Evolutionary conservation across 139 green algal genomes (phyloP), one percentile per base, ranked within the genome.

Genomic region (Micromonas pusilla): DNA sequence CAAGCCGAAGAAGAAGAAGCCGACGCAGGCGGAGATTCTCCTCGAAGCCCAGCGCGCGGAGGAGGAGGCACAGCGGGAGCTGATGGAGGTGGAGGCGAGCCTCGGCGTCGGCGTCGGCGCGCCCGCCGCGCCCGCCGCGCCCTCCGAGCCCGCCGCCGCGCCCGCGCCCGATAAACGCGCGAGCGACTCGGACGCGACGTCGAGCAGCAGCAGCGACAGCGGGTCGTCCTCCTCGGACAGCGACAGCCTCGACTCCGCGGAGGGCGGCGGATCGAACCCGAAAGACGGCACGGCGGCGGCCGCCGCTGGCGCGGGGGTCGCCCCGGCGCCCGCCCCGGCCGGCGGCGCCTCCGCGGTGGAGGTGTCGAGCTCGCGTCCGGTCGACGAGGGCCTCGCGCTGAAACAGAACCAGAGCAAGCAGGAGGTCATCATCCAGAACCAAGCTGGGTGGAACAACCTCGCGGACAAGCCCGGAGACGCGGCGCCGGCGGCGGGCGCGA

Each of bases 1-100:
- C 19, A 78, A 26, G 31, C 54, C 57, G 32, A 78, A 78, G 57
- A 78, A 78, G 68, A 38, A 39, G 34, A 75, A 75, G 30, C 37
- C 31, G 1, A 63, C 31, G 3, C 34, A 38, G 37, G 37, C 68
- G 9, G 68, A 60, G 0, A 38, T 53, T 16, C 21, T 63, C 26
- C 38, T 75, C 20, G 68, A 75, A 33, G 68, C 68, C 20, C 52
- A 75, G 68, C 19, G 13, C 34, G 34, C n/a, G 5, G 68, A 75
- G 30, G 68, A 34, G 4, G 26, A 60, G 30, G 68, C 68, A 9
- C 21, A 30, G 37, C 68, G 68, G 26, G 68, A 75, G n/a, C 68
- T 75, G 20, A 39, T 30, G 23, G 37, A 38, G 36, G 37, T 60
- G 19, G 68, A 75, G 30, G 68, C 31, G 26, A 75, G 23, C 26